Conservation (phyloP, 1,284 basidiomycete genomes). For the Leccinum insolens region DNA sequence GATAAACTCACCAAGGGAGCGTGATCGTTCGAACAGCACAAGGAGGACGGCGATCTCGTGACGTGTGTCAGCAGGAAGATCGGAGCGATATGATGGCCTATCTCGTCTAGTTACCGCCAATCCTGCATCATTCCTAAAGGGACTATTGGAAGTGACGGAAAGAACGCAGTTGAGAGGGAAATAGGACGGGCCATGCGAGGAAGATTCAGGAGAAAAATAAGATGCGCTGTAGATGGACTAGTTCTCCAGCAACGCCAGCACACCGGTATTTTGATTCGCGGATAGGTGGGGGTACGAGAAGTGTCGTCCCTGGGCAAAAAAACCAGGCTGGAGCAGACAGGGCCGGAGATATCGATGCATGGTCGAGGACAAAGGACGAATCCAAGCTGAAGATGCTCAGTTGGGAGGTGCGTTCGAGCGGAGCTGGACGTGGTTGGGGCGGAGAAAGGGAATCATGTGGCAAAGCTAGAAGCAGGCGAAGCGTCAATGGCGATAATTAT, state of each 20-base stretch:
- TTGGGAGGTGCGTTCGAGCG: slow-evolving; percentile 32
- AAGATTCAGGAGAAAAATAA: slow-evolving; percentile 5
- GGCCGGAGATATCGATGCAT: not conserved
- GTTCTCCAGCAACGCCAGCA: not conserved
- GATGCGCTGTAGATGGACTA: not conserved
- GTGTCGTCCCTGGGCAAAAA: not conserved
- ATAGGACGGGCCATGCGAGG: slow-evolving; percentile 7
- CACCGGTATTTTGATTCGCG: slow-evolving; percentile 4
- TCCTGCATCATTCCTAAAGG: slow-evolving; percentile 3
- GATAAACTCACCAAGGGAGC: not conserved
- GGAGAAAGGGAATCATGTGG: slow-evolving; percentile 34
- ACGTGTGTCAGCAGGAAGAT: not conserved
- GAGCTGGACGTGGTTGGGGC: slow-evolving; percentile 37
- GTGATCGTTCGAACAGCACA: not conserved
- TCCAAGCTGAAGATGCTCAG: not conserved
- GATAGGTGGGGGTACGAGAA: not conserved
- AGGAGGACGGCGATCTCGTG: not conserved
- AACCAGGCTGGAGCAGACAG: not conserved
- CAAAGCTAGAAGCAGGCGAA: slow-evolving; percentile 22
- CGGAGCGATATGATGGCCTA: not conserved
- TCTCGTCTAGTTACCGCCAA: not conserved
- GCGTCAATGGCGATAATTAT: slow-evolving; percentile 32
- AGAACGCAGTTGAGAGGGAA: slow-evolving; percentile 2
- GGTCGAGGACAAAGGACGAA: not conserved
- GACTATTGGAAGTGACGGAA: not conserved